Conservation (phyloP, 2,329 filamentous ascomycete species). For the Raffaelea ambrosiae region DNA sequence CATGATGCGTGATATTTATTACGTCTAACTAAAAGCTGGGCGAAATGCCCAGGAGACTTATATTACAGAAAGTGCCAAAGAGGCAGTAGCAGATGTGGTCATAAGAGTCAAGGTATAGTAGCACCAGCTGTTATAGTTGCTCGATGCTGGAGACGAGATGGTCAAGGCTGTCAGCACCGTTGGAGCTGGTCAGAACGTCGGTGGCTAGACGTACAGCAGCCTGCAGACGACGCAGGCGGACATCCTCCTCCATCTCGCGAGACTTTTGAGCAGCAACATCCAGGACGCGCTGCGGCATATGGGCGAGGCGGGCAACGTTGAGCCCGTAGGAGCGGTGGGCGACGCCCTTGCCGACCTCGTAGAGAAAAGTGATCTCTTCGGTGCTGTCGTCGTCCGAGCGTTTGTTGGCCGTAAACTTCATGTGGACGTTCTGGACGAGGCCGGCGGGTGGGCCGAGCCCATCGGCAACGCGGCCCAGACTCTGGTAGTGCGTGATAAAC, state of each 20-base stretch:
- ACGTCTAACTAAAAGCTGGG: too few relatives aligned
- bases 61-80: too few relatives aligned
- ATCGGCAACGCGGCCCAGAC: slow-evolving; percentile 61
- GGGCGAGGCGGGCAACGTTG: slow-evolving; percentile 83
- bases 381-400: slow-evolving; percentile 3
- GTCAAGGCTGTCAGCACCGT: slow-evolving; percentile 34
- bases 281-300: slow-evolving; percentile 67
- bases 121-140: slow-evolving; percentile 38
- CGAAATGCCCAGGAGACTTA: too few relatives aligned
- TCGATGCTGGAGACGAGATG: slow-evolving; percentile 49
- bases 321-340: slow-evolving; percentile 91
- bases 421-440: slow-evolving; percentile 79
- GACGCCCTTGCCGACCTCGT: slow-evolving; percentile 83
- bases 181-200: slow-evolving; percentile 28
- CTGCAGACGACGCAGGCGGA: slow-evolving; percentile 53
- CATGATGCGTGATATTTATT: too few relatives aligned
- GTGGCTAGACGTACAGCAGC: slow-evolving; percentile 34
- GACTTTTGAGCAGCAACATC: slow-evolving; percentile 76
- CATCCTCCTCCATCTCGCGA: slow-evolving; percentile 66
- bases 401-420: slow-evolving; percentile 59
- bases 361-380: slow-evolving; percentile 85
- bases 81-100: too few relatives aligned
- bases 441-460: slow-evolving; percentile 46
- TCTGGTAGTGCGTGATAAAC: slow-evolving; percentile 98
- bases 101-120: background rate